Evolutionary conservation across 139 green algal species (phyloP).

Genomic region (Picochlorum sp.): DNA sequence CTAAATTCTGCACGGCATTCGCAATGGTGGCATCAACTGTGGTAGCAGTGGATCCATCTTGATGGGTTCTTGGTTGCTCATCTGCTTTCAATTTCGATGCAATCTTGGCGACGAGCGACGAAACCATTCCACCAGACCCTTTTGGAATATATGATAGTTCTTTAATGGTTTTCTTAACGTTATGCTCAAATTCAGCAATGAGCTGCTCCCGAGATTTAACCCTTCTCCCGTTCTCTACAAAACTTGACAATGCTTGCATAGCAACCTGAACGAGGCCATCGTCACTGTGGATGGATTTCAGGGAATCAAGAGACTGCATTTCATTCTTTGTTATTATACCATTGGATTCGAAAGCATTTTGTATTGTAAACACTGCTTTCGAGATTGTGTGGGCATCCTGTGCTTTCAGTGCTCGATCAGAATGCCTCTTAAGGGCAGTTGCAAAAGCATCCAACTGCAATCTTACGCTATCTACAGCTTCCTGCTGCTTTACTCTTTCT

Average conservation of each 20-base stretch:
- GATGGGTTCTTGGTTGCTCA: slow-evolving; percentile 8
- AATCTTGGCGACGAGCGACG: slow-evolving; percentile 26
- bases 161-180: slow-evolving; percentile 4
- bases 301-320: background rate
- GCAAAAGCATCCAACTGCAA: slow-evolving; percentile 16
- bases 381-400: slow-evolving; percentile 16
- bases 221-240: background rate
- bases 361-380: slow-evolving; percentile 10
- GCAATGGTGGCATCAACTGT: slow-evolving; percentile 11
- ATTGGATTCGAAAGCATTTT: slow-evolving; percentile 17
- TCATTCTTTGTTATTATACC: slow-evolving; percentile 3
- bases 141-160: slow-evolving; percentile 20
- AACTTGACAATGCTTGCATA: no score
- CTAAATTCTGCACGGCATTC: background rate
- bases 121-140: slow-evolving; percentile 19
- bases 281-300: background rate
- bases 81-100: slow-evolving; percentile 28
- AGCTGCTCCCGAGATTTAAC: slow-evolving; percentile 28
- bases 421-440: slow-evolving; percentile 5
- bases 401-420: background rate
- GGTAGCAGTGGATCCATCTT: background rate
- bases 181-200: slow-evolving; percentile 2
- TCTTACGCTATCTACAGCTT: slow-evolving; percentile 10
- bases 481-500: slow-evolving; percentile 5
- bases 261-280: no score